Base-by-base conservation (phyloP, 805 yeast genomes). In the Suhomyces vadensis region DNA sequence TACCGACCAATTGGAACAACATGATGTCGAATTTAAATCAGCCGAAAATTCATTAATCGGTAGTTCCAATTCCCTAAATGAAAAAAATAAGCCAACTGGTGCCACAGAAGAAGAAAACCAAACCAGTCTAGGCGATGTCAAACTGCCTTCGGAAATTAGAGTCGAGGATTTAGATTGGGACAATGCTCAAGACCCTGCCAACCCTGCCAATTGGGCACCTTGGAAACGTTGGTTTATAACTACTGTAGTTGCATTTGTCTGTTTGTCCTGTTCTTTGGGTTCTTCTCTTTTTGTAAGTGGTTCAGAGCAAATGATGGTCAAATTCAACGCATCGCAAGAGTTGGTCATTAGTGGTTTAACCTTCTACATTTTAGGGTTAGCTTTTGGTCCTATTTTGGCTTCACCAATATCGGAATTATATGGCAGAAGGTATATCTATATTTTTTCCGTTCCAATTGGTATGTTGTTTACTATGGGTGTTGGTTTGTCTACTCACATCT, bases 391-490 rank as follows among this genome's bases (percentile, higher is more conserved):
- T 1, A 79, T 82, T 6, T 51, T 85, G 39, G 82, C 85, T 9
- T 89, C 90, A 5, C 91, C 91, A 21, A 61, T 83, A 29, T 81
- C 87, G 22, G 91, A 85, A 64, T 63, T 82, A 2, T 74, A 81
- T 50, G 91, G 92, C 35, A 70, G 92, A 51, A 77, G 79, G 55
- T 71, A 81, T 45, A 76, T 83, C 33, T 85, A 85, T 61, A 52
- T 78, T 31, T 46, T 69, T 2, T 76, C 87, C 2, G 69, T 83
- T 58, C 90, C 87, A 5, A 50, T 78, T 29, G 82, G 88, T 9
- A 82, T 83, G 82, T 71, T 84, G 19, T 83, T 83, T 63, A 80
- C 81, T 16, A 80, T 85, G 83, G 90, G 89, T 47, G 83, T 83
- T 42, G 90, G 85, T 4, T 67, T 83, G 46, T 73, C 87, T 1